A percentile compares a stretch with the other conserved stretches of the same genome.
Conservation (phyloP, 257 asterid species). For the Ligustrum vulgare region DNA sequence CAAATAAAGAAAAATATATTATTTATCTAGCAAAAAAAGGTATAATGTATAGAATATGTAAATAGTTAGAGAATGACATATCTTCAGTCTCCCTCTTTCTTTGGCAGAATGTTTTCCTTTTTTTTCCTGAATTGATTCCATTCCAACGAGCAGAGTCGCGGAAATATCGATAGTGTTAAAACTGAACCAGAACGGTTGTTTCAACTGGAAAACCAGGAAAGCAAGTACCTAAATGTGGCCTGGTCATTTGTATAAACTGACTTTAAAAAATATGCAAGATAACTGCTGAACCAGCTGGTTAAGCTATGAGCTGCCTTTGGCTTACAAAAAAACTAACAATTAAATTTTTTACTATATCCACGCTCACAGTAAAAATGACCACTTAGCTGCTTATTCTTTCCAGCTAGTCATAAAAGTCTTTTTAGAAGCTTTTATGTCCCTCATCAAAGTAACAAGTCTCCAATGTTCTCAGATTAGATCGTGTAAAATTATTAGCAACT, state of each 20-base stretch:
- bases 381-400: not conserved
- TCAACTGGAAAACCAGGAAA: too few species aligned
- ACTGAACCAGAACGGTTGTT: not conserved
- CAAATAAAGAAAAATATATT: not conserved
- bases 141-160: not conserved
- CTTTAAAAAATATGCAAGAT: not conserved
- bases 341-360: too few species aligned
- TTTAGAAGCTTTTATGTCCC: not conserved
- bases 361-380: not conserved
- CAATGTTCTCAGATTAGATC: not conserved
- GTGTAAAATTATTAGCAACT: not conserved
- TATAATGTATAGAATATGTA: not conserved
- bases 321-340: too few species aligned
- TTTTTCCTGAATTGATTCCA: not conserved
- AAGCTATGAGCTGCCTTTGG: not conserved
- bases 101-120: not conserved
- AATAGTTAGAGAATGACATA: not conserved
- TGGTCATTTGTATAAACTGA: not conserved
- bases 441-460: too few species aligned
- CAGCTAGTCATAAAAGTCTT: too few species aligned
- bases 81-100: not conserved
- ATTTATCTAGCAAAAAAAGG: not conserved
- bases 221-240: too few species aligned
- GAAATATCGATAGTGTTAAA: not conserved
- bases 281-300: not conserved